Evolutionary conservation across 1,284 basidiomycete genomes (phyloP).

Genomic region (Fomitiporia mediterranea): DNA sequence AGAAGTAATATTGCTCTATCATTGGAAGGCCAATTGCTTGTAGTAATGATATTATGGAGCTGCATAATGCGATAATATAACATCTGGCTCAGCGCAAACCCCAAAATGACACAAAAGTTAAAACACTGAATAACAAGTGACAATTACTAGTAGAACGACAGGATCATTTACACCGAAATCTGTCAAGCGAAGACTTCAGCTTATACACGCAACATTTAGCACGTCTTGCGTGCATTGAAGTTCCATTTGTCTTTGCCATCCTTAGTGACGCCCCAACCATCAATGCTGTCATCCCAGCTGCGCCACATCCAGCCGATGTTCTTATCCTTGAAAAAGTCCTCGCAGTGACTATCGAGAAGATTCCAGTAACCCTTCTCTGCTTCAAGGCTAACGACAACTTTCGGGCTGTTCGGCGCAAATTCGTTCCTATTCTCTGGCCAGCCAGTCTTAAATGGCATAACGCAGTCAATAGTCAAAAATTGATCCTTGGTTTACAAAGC

Average conservation of each 20-base stretch:
- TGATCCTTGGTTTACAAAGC: background rate
- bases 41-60: no score
- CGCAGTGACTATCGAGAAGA: slow-evolving; percentile 20
- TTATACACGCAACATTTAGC: no score
- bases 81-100: no score
- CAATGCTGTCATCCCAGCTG: slow-evolving; percentile 13
- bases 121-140: no score
- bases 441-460: slow-evolving; percentile 14
- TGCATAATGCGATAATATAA: no score
- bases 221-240: slow-evolving; percentile 3
- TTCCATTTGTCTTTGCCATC: slow-evolving; percentile 16
- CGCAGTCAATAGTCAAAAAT: background rate
- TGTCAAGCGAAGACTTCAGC: no score
- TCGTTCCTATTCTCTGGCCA: slow-evolving; percentile 22
- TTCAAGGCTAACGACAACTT: slow-evolving; percentile 17
- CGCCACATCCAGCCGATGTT: slow-evolving; percentile 21
- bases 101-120: no score
- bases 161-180: no score
- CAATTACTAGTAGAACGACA: no score
- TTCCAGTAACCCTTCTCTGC: slow-evolving; percentile 21
- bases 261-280: slow-evolving; percentile 11
- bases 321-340: slow-evolving; percentile 18
- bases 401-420: slow-evolving; percentile 19
- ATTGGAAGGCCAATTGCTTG: no score
- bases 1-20: no score